phyloP scores from a whole-genome alignment of 2,329 filamentous ascomycete genomes.

The Rutstroemia sp. region DNA sequence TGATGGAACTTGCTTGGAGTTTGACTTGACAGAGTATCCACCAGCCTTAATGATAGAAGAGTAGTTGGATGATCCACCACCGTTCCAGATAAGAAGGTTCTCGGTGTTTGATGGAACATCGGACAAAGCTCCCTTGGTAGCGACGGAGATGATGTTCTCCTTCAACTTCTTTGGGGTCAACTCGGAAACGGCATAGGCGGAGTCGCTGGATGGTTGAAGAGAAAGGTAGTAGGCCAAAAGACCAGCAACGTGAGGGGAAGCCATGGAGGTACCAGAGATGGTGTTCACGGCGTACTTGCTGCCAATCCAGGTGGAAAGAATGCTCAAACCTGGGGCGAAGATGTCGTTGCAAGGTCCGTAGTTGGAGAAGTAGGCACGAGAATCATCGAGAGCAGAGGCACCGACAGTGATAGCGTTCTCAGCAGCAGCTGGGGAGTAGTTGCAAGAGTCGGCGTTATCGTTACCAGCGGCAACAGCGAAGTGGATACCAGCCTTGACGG shows the following conservation, averaged over 20 bases:
- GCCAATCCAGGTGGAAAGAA: constrained; percentile 97
- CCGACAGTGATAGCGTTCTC: constrained; percentile 90
- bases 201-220: constrained; percentile 83
- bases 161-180: constrained; percentile 95
- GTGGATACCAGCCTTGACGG: constrained; percentile 85
- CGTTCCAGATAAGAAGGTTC: constrained; percentile 98
- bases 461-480: constrained; percentile 98
- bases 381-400: constrained; percentile 86
- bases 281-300: constrained; percentile 95
- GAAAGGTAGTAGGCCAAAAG: constrained; percentile 97
- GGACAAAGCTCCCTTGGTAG: constrained; percentile 67
- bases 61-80: constrained; percentile 91
- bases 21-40: constrained; percentile 54
- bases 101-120: constrained; percentile 81
- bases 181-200: constrained; percentile 79
- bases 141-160: constrained; percentile 75
- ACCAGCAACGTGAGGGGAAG: constrained; percentile 92
- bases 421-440: constrained; percentile 95
- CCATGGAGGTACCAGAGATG: constrained; percentile 99
- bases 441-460: constrained; percentile 98
- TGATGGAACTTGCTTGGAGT: constrained; percentile 40
- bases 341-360: constrained; percentile 99
- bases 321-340: constrained; percentile 95
- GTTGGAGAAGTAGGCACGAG: constrained; percentile 99
- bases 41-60: constrained; percentile 69